phyloP scores from a whole-genome alignment of 768 basidiomycete species.

The Lactifluus volemus region DNA sequence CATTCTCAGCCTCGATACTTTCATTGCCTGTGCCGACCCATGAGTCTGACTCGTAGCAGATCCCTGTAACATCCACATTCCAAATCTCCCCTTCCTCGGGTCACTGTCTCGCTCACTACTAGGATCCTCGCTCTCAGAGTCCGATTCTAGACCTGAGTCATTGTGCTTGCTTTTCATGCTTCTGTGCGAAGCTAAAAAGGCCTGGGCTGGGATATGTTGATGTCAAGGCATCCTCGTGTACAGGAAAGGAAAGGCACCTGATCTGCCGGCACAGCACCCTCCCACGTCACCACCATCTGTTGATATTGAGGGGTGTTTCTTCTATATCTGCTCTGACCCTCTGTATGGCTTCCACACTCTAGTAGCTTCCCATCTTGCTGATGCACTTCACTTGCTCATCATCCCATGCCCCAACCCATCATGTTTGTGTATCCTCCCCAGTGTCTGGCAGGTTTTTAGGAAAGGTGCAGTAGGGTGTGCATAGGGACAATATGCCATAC shows the following conservation, averaged over 20 bases:
- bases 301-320: slow-evolving; percentile 56
- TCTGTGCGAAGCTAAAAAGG: slow-evolving; percentile 86
- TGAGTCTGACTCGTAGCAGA: neutral
- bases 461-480: too few species aligned
- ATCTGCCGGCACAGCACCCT: slow-evolving; percentile 74
- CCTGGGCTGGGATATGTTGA: slow-evolving; percentile 29
- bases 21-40: slow-evolving; percentile 60
- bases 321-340: slow-evolving; percentile 53
- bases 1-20: slow-evolving; percentile 66
- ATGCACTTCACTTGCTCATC: too few species aligned
- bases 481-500: too few species aligned
- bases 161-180: slow-evolving; percentile 41
- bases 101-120: slow-evolving; percentile 39
- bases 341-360: too few species aligned
- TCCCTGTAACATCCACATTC: slow-evolving; percentile 52
- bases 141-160: slow-evolving; percentile 29
- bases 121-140: slow-evolving; percentile 26
- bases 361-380: too few species aligned
- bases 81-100: slow-evolving; percentile 69
- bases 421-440: too few species aligned
- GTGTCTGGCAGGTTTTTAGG: too few species aligned
- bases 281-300: slow-evolving; percentile 46
- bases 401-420: too few species aligned
- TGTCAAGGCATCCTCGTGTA: neutral
- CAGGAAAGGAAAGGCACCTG: slow-evolving; percentile 43